Conservation (phyloP, 345 rosid species). For the Moricandia moricandioides region DNA sequence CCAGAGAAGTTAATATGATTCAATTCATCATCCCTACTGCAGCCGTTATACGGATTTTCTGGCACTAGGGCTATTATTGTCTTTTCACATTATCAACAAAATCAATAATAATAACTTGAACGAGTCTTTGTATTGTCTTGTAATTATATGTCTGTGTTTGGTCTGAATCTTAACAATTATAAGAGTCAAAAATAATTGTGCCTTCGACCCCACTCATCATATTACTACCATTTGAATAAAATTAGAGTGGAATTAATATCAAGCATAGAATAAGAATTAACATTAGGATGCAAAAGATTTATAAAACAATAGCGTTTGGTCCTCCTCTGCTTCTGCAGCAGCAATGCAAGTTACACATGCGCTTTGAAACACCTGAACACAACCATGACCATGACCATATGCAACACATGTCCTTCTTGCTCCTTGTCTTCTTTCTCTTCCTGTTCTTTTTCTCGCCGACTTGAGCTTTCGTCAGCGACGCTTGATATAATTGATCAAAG, state of each 20-base stretch:
- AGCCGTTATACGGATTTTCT: slow-evolving; percentile 35
- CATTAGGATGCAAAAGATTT: too few species aligned
- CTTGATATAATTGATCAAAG: not conserved
- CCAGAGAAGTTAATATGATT: slow-evolving; percentile 24
- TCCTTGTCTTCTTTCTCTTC: not conserved
- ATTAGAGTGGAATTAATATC: not conserved
- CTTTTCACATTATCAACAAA: too few species aligned
- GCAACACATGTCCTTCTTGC: not conserved
- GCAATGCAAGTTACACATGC: not conserved
- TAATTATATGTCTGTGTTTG: not conserved
- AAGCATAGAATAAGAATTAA: not conserved
- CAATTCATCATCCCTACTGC: slow-evolving; percentile 30
- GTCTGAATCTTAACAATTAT: not conserved
- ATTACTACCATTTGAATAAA: not conserved
- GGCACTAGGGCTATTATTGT: not conserved
- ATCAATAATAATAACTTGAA: not conserved
- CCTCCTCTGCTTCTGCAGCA: not conserved
- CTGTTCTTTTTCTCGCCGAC: not conserved
- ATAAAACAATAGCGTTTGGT: not conserved
- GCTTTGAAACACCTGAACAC: not conserved
- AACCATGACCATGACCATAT: slow-evolving; percentile 29
- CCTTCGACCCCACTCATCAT: slow-evolving; percentile 12
- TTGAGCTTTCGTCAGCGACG: not conserved
- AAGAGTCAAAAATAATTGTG: slow-evolving; percentile 7
- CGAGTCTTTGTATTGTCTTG: not conserved